Evolutionary conservation across 805 yeast genomes (phyloP), one percentile per base, ranked within the genome.

Genomic region (Cyberlindnera misumaiensis): DNA sequence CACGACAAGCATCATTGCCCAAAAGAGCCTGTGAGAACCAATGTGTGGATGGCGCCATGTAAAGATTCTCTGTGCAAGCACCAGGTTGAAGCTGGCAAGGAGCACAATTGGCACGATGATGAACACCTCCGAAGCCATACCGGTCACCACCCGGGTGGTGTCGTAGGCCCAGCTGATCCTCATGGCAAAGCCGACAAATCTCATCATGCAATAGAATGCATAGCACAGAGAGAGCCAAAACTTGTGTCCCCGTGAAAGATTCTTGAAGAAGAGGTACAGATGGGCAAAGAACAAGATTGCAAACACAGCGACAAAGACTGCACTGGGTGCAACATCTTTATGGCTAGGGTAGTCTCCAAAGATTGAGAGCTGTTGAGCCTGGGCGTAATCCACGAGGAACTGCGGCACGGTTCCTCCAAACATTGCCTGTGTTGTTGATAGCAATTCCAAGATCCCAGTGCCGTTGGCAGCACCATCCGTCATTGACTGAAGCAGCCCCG

Each of bases 31-130:
- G 31, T 70, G 56, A 15, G 75, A 67, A 29, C 88, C 89, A 10
- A 77, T 70, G 36, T 74, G 77, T 7, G 90, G 89, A 53, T 83
- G 89, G 55, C 80, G 67, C 84, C 87, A 80, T 5, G 86, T 79
- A 59, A 80, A 80, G 16, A 82, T 63, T 55, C 90, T 72, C 55
- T 81, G 88, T 4, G 85, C 85, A 37, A 83, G 60, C 16, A 80
- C 71, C 56, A 80, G 65, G 52, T 78, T 79, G 51, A 77, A 66
- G 3, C 81, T 69, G 25, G 76, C 74, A 32, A 82, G 53, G 20
- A 76, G 53, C n/a, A 79, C 72, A 13, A 77, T 68, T 4, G 87
- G 77, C 9, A 78, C 61, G 46, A 77, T 68, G 20, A 73, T 52
- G 35, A 82, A 68, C 20, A 79, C 76, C 32, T 70, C 73, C 3